phyloP scores from a whole-genome alignment of 352 stramenopile species.

The Hyphochytrium catenoides region DNA sequence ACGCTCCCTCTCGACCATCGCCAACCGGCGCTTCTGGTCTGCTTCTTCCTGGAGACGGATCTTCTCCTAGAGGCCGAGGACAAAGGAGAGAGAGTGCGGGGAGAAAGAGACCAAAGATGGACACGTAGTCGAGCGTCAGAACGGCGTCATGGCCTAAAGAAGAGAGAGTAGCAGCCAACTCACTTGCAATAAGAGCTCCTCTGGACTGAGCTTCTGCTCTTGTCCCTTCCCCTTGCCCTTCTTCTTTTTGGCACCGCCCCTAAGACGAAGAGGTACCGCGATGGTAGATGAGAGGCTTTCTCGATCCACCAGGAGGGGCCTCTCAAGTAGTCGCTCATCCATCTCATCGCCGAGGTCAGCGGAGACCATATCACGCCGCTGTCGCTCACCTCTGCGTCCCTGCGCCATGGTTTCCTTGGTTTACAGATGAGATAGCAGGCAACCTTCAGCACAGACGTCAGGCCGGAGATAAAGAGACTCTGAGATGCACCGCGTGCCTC shows the following conservation, averaged over 20 bases:
- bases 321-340: not conserved
- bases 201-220: slow-evolving; percentile 22
- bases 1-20: slow-evolving; percentile 5
- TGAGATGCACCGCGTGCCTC: too few relatives aligned
- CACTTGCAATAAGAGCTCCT: slow-evolving; percentile 35
- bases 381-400: not conserved
- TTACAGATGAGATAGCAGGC: slow-evolving; percentile 32
- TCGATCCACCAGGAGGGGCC: not conserved
- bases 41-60: slow-evolving; percentile 38
- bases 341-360: not conserved
- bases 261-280: slow-evolving; percentile 11
- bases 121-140: slow-evolving; percentile 59
- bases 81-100: too few relatives aligned
- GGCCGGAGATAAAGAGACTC: too few relatives aligned
- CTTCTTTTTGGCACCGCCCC: slow-evolving; percentile 36
- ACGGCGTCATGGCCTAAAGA: slow-evolving; percentile 43
- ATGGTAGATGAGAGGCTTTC: slow-evolving; percentile 1
- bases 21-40: slow-evolving; percentile 14
- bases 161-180: too few relatives aligned
- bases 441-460: too few relatives aligned
- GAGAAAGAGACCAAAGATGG: too few relatives aligned
- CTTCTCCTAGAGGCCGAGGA: too few relatives aligned
- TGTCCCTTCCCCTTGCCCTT: slow-evolving; percentile 29
- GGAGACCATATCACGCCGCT: not conserved
- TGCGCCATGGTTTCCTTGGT: slow-evolving; percentile 24